A percentile compares a stretch with the other conserved stretches of the same genome.
Conservation (phyloP, 352 stramenopile genomes). For the Globisporangium nodosum region DNA sequence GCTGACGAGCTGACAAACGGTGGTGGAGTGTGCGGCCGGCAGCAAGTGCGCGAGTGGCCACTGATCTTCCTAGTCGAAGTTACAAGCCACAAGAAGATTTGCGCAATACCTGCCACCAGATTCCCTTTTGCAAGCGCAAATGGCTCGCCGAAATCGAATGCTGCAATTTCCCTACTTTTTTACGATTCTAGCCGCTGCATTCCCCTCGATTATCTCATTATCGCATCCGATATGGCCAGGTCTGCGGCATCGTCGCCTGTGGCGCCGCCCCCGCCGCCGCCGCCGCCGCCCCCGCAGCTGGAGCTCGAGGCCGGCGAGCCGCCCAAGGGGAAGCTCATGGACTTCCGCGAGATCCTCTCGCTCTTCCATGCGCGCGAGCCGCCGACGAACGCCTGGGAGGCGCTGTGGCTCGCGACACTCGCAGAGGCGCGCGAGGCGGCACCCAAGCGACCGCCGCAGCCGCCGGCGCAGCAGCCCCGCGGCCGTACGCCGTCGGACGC, state of each 20-base stretch:
- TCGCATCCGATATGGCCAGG: conserved; percentile 5
- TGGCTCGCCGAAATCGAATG: neutral
- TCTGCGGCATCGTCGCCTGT: conserved; percentile 22
- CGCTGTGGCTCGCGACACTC: conserved; percentile 45
- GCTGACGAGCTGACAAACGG: neutral
- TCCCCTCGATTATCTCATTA: neutral
- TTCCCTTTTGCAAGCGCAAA: neutral
- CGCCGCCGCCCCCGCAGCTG: conserved; percentile 26
- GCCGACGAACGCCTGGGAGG: conserved; percentile 21
- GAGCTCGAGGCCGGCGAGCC: conserved; percentile 19
- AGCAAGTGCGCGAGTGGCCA: neutral
- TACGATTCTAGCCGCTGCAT: neutral
- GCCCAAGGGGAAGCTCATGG: conserved; percentile 23
- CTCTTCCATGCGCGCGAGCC: conserved; percentile 41
- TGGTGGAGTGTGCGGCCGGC: neutral
- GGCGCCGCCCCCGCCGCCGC: conserved; percentile 28
- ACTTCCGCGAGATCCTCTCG: conserved; percentile 63
- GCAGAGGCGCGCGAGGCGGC: conserved; percentile 54
- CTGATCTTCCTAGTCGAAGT: conserved; percentile 1
- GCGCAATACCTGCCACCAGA: neutral
- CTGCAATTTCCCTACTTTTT: neutral
- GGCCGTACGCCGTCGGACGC: conserved; percentile 13
- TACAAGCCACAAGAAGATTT: conserved; percentile 3
- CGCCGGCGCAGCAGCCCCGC: neutral
- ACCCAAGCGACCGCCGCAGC: neutral